Conservation (phyloP, 2,329 filamentous ascomycete species). For the Exophiala oligosperma region DNA sequence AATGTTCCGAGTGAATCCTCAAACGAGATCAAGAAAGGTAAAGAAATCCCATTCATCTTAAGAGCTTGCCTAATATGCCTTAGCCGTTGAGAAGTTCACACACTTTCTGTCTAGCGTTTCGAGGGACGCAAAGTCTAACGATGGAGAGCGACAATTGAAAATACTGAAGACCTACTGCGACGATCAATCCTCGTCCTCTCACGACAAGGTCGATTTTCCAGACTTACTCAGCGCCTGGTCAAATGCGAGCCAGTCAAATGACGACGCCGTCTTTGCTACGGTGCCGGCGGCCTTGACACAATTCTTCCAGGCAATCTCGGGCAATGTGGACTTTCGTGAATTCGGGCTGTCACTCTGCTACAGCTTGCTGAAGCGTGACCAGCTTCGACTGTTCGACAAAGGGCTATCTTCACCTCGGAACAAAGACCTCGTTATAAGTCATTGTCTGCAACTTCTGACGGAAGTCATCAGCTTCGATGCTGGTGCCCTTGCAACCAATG, state of each 20-base stretch:
- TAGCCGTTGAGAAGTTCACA: slow-evolving; percentile 47
- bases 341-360: slow-evolving; percentile 78
- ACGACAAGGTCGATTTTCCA: slow-evolving; percentile 62
- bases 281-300: slow-evolving; percentile 79
- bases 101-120: slow-evolving; percentile 44
- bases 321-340: slow-evolving; percentile 69
- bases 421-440: slow-evolving; percentile 86
- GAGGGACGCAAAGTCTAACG: slow-evolving; percentile 36
- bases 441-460: slow-evolving; percentile 78
- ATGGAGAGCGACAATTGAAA: slow-evolving; percentile 41
- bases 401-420: slow-evolving; percentile 77
- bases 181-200: slow-evolving; percentile 53
- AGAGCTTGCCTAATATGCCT: background rate
- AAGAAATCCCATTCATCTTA: slow-evolving; percentile 34
- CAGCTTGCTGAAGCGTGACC: slow-evolving; percentile 75
- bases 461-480: slow-evolving; percentile 87
- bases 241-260: slow-evolving; percentile 75
- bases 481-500: slow-evolving; percentile 71
- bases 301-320: slow-evolving; percentile 75
- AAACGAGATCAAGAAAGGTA: slow-evolving; percentile 60
- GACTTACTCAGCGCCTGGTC: slow-evolving; percentile 89
- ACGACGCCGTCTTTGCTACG: slow-evolving; percentile 77
- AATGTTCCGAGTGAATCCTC: slow-evolving; percentile 62
- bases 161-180: slow-evolving; percentile 52
- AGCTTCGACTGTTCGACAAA: slow-evolving; percentile 76